Conservation (phyloP, 345 rosid species). For the Streptanthus diversifolius region DNA sequence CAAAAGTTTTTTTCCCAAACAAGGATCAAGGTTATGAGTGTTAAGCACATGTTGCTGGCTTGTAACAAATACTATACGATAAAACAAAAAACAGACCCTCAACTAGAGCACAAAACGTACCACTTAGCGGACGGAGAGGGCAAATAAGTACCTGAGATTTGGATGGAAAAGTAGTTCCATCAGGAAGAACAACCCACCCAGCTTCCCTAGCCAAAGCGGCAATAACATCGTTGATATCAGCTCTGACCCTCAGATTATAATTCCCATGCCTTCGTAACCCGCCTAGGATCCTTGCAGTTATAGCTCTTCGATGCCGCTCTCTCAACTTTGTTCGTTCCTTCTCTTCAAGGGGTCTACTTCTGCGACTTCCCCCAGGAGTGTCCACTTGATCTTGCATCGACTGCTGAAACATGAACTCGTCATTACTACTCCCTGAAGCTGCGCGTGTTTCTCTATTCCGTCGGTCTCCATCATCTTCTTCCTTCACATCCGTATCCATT, state of each 20-base stretch:
- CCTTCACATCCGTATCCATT: slow-evolving; percentile 83
- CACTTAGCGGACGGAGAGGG: background rate
- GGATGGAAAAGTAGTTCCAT: slow-evolving; percentile 98
- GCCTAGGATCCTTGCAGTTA: slow-evolving; percentile 95
- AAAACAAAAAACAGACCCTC: background rate
- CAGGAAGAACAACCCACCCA: slow-evolving; percentile 99
- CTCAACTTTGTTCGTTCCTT: slow-evolving; percentile 96
- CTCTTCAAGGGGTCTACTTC: slow-evolving; percentile 84
- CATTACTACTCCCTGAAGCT: slow-evolving; percentile 45
- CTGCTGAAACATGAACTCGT: slow-evolving; percentile 56
- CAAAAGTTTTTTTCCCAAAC: background rate
- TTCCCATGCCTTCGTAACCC: slow-evolving; percentile 96
- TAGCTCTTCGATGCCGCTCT: slow-evolving; percentile 95
- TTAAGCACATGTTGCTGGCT: background rate
- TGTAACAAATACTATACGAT: background rate
- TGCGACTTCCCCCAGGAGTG: slow-evolving; percentile 69
- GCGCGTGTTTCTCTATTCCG: slow-evolving; percentile 53
- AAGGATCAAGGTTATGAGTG: background rate
- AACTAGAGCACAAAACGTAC: background rate
- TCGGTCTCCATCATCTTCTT: slow-evolving; percentile 66
- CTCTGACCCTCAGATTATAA: slow-evolving; percentile 97
- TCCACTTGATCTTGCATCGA: slow-evolving; percentile 73
- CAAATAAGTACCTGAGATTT: slow-evolving; percentile 70
- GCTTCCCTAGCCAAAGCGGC: slow-evolving; percentile 99
- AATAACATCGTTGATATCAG: slow-evolving; percentile 97